These are phyloP conservation scores for Termitomyces eurrhizus DNA, from an alignment of 768 basidiomycete genomes.

Conservation along the genomic window DNA sequence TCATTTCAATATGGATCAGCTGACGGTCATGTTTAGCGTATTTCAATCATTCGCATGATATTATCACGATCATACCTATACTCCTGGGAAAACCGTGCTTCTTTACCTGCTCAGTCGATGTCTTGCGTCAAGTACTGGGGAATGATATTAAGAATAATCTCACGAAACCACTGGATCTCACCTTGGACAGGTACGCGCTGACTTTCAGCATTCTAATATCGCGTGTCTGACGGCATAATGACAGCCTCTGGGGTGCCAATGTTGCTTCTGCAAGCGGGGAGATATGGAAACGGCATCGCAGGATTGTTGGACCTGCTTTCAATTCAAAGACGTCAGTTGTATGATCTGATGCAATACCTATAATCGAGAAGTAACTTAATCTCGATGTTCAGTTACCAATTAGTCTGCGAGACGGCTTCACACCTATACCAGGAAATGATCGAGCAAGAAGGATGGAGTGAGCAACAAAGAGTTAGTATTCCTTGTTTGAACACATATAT, in stretches of 20 bases:
- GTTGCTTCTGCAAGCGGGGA: slow-evolving; percentile 29
- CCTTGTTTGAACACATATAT: slow-evolving; percentile 18
- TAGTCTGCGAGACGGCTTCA: slow-evolving; percentile 26
- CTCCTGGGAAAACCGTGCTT: slow-evolving; percentile 15
- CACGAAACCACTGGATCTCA: slow-evolving; percentile 12
- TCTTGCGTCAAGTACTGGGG: slow-evolving; percentile 19
- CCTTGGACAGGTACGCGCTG: slow-evolving; percentile 1
- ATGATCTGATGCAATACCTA: too few species aligned
- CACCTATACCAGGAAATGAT: slow-evolving; percentile 26
- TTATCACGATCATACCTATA: slow-evolving; percentile 22
- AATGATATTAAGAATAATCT: slow-evolving; percentile 15
- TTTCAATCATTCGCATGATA: slow-evolving; percentile 21
- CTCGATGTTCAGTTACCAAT: slow-evolving; percentile 18
- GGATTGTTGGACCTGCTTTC: slow-evolving; percentile 31
- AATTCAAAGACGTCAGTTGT: slow-evolving; percentile 19
- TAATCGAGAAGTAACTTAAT: too few species aligned
- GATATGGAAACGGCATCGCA: slow-evolving; percentile 29
- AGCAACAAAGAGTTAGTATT: slow-evolving; percentile 9
- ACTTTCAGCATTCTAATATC: neutral
- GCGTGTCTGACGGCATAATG: neutral
- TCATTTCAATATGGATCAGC: neutral
- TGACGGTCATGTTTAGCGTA: slow-evolving; percentile 13
- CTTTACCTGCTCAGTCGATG: slow-evolving; percentile 21
- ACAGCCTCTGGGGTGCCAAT: slow-evolving; percentile 30
- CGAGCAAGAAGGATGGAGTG: slow-evolving; percentile 20